These are phyloP conservation scores for Talaromyces trachyspermus DNA, from an alignment of 495 filamentous ascomycete genomes.

Conservation along the genomic window DNA sequence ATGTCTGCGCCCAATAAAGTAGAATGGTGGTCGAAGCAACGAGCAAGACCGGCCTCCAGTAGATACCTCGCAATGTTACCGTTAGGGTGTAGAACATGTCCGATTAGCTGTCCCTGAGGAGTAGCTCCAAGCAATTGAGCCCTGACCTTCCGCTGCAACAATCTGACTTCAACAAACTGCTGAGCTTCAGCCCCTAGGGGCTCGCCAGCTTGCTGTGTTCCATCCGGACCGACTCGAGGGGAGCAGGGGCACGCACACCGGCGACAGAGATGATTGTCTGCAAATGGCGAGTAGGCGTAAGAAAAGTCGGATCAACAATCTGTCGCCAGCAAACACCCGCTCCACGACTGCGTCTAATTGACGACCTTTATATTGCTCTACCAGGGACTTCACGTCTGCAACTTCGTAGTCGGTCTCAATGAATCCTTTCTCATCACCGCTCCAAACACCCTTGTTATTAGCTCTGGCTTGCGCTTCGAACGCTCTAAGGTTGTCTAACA, in stretches of 20 bases:
- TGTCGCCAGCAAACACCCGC: constrained; percentile 83
- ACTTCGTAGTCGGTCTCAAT: constrained; percentile 77
- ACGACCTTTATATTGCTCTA: constrained; percentile 71
- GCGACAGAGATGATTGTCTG: constrained; percentile 84
- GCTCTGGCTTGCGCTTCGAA: constrained; percentile 75
- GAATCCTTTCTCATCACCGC: constrained; percentile 39
- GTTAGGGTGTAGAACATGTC: constrained; percentile 71
- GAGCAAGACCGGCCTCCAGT: constrained; percentile 77
- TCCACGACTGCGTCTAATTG: constrained; percentile 75
- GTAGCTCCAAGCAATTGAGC: constrained; percentile 77
- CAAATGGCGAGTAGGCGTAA: constrained; percentile 68
- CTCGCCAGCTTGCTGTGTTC: constrained; percentile 74
- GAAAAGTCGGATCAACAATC: constrained; percentile 76
- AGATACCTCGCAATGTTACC: constrained; percentile 88
- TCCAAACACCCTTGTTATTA: constrained; percentile 74
- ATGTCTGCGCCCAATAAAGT: constrained; percentile 81
- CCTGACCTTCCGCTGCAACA: constrained; percentile 79
- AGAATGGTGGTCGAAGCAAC: constrained; percentile 91
- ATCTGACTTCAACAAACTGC: constrained; percentile 72
- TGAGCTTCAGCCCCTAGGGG: constrained; percentile 81
- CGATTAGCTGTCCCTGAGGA: constrained; percentile 78
- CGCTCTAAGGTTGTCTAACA: constrained; percentile 65
- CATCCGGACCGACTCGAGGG: constrained; percentile 70
- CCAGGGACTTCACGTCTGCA: constrained; percentile 59
- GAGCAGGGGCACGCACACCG: constrained; percentile 78